phyloP scores from a whole-genome alignment of 2,329 filamentous ascomycete genomes.

The Fusarium luffae region DNA sequence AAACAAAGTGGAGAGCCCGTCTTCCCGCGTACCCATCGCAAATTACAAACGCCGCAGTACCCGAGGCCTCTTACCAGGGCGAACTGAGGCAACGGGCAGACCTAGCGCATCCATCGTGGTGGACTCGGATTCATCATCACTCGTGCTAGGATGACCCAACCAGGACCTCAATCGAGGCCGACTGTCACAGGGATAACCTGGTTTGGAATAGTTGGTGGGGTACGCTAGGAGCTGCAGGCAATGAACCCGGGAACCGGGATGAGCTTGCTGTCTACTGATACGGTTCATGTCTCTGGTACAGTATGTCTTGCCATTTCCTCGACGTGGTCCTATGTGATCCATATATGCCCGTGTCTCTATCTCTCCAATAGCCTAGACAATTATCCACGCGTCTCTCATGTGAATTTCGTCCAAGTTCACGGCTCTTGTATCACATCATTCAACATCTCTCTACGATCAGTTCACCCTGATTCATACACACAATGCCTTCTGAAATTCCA shows the following conservation, averaged over 20 bases:
- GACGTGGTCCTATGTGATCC: background rate
- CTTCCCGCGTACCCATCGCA: background rate
- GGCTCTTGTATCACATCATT: background rate
- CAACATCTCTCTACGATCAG: background rate
- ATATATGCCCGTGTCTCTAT: background rate
- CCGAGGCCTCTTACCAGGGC: background rate
- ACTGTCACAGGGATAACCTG: background rate
- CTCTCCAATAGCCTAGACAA: background rate
- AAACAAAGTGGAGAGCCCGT: background rate
- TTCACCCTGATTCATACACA: conserved; percentile 1
- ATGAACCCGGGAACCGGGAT: conserved; percentile 3
- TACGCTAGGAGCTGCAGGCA: conserved; percentile 1
- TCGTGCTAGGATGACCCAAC: background rate
- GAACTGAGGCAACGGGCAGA: background rate
- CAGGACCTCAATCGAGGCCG: background rate
- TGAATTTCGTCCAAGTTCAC: background rate
- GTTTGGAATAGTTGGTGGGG: background rate
- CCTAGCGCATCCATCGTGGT: background rate
- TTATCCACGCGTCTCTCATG: background rate
- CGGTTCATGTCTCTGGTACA: background rate
- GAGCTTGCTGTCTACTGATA: background rate
- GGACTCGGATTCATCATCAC: background rate
- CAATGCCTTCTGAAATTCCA: conserved; percentile 36
- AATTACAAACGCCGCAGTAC: background rate
- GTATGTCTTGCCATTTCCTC: background rate